These are phyloP conservation scores for Mucor mucedo DNA, from an alignment of 371 early-diverging fungal species.

Conservation along the genomic window DNA sequence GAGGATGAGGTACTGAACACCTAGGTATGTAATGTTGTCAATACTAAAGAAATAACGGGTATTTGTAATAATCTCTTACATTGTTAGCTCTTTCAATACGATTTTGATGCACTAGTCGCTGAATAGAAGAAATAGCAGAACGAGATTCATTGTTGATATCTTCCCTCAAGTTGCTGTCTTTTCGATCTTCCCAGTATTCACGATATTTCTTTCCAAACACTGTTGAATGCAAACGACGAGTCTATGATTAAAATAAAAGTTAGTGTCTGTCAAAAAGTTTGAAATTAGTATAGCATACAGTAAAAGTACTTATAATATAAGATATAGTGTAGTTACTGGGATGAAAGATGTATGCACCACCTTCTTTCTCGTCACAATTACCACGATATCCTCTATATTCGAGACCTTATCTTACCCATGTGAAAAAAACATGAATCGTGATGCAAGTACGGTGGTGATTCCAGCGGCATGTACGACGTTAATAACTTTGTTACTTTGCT, in stretches of 20 bases:
- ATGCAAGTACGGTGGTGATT: no score
- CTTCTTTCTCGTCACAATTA: no score
- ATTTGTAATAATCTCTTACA: slow-evolving; percentile 21
- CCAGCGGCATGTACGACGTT: slow-evolving; percentile 19
- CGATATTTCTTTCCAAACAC: slow-evolving; percentile 19
- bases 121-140: slow-evolving; percentile 20
- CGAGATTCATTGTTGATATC: slow-evolving; percentile 15
- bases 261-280: background rate
- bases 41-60: slow-evolving; percentile 16
- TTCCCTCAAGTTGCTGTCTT: slow-evolving; percentile 17
- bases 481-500: slow-evolving; percentile 19
- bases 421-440: no score
- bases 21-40: slow-evolving; percentile 18
- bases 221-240: slow-evolving; percentile 10
- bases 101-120: slow-evolving; percentile 13
- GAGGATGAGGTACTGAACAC: slow-evolving; percentile 16
- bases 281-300: slow-evolving; percentile 14
- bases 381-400: no score
- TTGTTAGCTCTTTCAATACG: slow-evolving; percentile 12
- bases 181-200: slow-evolving; percentile 16
- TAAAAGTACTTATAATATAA: no score
- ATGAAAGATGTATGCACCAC: no score
- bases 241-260: slow-evolving; percentile 11
- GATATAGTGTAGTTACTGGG: no score
- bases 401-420: no score